phyloP scores from a whole-genome alignment of 306 rosid genomes.

The Carpinus viminea region DNA sequence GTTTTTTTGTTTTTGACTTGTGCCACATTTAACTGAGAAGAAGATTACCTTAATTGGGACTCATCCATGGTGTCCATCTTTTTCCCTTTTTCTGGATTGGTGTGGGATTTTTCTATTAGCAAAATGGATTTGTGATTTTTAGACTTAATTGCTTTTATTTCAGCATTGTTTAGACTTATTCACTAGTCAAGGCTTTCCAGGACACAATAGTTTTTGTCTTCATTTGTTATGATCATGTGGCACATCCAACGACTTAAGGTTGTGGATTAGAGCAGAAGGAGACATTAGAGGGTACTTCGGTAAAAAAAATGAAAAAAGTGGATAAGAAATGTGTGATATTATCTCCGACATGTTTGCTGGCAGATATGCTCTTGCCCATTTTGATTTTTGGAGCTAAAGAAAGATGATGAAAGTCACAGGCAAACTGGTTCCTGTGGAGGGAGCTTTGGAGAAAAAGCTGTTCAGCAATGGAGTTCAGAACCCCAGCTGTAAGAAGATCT shows the following conservation, averaged over 20 bases:
- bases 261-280: background rate
- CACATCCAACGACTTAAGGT: background rate
- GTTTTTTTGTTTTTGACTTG: background rate
- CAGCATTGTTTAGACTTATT: too few species aligned
- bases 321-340: slow-evolving; percentile 27
- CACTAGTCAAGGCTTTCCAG: too few species aligned
- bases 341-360: slow-evolving; percentile 16
- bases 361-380: background rate
- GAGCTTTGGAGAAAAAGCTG: slow-evolving; percentile 43
- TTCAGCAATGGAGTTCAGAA: slow-evolving; percentile 40
- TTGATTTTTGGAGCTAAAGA: background rate
- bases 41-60: too few species aligned
- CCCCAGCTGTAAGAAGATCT: slow-evolving; percentile 55
- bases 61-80: too few species aligned
- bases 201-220: background rate
- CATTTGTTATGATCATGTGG: background rate
- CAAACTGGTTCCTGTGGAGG: slow-evolving; percentile 28
- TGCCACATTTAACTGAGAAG: too few species aligned
- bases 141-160: too few species aligned
- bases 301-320: slow-evolving; percentile 31
- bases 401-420: slow-evolving; percentile 23
- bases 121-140: too few species aligned
- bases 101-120: background rate
- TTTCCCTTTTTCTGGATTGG: background rate
- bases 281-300: slow-evolving; percentile 35